Conservation (phyloP, 345 rosid species). For the Moringa oleifera region DNA sequence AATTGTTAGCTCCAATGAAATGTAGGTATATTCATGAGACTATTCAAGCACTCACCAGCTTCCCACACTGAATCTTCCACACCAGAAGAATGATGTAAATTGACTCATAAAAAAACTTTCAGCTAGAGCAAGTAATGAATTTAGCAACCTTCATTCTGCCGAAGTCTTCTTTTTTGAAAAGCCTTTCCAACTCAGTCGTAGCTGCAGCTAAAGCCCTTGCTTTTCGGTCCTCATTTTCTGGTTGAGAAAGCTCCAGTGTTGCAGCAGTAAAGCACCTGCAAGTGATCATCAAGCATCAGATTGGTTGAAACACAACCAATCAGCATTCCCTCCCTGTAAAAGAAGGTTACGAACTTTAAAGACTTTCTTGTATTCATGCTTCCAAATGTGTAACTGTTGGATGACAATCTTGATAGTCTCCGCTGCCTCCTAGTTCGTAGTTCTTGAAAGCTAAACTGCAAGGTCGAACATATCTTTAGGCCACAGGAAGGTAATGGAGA, state of each 20-base stretch:
- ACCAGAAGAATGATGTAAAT: constrained; percentile 1
- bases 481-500: constrained; percentile 39
- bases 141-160: constrained; percentile 74
- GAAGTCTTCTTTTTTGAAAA: constrained; percentile 87
- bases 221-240: constrained; percentile 76
- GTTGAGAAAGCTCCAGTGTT: constrained; percentile 76
- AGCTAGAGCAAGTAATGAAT: not conserved
- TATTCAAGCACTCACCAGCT: not conserved
- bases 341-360: constrained; percentile 18
- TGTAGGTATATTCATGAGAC: constrained; percentile 3
- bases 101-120: not conserved
- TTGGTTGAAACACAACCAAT: constrained; percentile 9
- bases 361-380: constrained; percentile 41
- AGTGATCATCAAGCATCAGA: constrained; percentile 16
- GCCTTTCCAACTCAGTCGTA: constrained; percentile 76
- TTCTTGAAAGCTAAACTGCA: constrained; percentile 70
- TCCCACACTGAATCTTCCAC: constrained; percentile 2
- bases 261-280: constrained; percentile 81
- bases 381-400: constrained; percentile 30
- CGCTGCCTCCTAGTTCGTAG: constrained; percentile 54
- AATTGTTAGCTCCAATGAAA: constrained; percentile 1
- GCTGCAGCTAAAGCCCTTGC: constrained; percentile 83
- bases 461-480: constrained; percentile 49
- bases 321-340: constrained; percentile 9
- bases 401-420: constrained; percentile 48